Evolutionary conservation across 371 early-diverging fungal species (phyloP).

Genomic region (Mortierella sp.): DNA sequence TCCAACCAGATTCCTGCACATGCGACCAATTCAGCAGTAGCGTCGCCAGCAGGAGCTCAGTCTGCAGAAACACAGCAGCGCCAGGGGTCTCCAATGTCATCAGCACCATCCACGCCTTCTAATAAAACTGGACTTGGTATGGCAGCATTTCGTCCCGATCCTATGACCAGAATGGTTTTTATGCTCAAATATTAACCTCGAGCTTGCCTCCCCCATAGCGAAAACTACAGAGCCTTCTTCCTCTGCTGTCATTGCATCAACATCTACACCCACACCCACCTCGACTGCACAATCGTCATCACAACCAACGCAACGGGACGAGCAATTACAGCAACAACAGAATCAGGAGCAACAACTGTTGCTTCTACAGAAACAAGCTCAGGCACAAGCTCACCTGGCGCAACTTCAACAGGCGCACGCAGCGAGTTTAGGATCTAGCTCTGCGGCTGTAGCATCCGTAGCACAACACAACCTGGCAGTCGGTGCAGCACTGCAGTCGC

Average conservation of each 20-base stretch:
- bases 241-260: not conserved
- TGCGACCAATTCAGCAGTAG: conserved; percentile 6
- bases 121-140: conserved; percentile 2
- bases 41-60: conserved; percentile 11
- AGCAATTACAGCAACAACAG: not conserved
- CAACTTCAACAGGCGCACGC: conserved; percentile 41
- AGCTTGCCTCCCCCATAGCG: not conserved
- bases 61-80: conserved; percentile 10
- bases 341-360: not conserved
- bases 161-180: conserved; percentile 29
- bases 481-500: conserved; percentile 53
- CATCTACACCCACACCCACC: conserved; percentile 2
- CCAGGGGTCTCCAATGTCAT: conserved; percentile 9
- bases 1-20: conserved; percentile 18
- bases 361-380: conserved; percentile 10
- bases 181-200: not conserved
- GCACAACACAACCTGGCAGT: conserved; percentile 45
- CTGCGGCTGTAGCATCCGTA: conserved; percentile 9
- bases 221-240: conserved; percentile 4
- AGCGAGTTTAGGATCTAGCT: conserved; percentile 4
- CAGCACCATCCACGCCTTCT: conserved; percentile 31
- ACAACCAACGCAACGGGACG: not conserved
- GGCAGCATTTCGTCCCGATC: conserved; percentile 7
- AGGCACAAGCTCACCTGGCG: conserved; percentile 23
- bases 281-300: conserved; percentile 10